A percentile compares a stretch with the other conserved stretches of the same genome.
Conservation (phyloP, 371 early-diverging fungal species). For the Rhizomucor pusillus region DNA sequence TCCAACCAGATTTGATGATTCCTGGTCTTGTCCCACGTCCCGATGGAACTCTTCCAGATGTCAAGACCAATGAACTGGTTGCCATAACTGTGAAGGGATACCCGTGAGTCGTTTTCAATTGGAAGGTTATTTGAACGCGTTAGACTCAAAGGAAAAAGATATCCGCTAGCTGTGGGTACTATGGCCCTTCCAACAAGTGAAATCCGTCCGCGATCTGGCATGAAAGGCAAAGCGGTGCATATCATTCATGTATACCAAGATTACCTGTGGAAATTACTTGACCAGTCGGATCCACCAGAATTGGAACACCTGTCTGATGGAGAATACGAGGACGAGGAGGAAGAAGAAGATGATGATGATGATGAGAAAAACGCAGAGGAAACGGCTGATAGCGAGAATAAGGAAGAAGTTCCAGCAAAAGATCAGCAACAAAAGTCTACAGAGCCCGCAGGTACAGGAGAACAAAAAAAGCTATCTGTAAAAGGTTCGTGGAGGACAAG, state of each 20-base stretch:
- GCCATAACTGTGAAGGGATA: slow-evolving; percentile 55
- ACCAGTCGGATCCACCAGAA: slow-evolving; percentile 54
- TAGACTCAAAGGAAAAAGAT: slow-evolving; percentile 10
- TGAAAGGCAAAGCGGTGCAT: slow-evolving; percentile 73
- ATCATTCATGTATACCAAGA: slow-evolving; percentile 67
- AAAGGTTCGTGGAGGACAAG: neutral
- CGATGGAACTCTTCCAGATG: slow-evolving; percentile 41
- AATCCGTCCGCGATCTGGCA: slow-evolving; percentile 49
- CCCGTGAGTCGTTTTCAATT: slow-evolving; percentile 21
- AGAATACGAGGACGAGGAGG: slow-evolving; percentile 27
- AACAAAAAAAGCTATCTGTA: neutral
- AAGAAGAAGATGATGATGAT: slow-evolving; percentile 8
- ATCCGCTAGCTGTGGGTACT: slow-evolving; percentile 58
- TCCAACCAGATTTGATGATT: slow-evolving; percentile 57
- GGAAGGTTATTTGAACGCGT: neutral
- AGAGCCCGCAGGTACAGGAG: too few species aligned
- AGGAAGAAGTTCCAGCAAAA: slow-evolving; percentile 3
- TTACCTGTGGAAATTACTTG: slow-evolving; percentile 68
- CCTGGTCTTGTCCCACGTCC: slow-evolving; percentile 55
- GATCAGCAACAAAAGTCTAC: neutral
- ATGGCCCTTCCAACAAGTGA: slow-evolving; percentile 50
- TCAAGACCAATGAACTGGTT: slow-evolving; percentile 50
- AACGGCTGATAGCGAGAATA: neutral
- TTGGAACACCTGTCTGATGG: slow-evolving; percentile 26
- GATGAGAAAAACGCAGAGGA: neutral